Evolutionary conservation across 106 monocot genomes (phyloP), one percentile per base, ranked within the genome.

Genomic region (Dioscorea dumetorum): DNA sequence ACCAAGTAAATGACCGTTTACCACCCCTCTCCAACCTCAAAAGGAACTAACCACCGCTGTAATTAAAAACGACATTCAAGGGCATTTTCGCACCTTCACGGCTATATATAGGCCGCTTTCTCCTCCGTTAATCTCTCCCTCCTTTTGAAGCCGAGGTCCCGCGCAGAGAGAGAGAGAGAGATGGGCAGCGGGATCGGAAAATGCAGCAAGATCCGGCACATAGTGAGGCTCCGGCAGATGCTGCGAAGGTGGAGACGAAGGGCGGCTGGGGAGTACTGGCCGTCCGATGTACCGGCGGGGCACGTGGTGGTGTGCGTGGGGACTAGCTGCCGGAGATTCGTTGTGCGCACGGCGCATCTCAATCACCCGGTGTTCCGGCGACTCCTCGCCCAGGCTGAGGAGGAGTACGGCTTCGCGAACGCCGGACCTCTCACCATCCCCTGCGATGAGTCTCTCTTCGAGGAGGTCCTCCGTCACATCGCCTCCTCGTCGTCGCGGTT

Each of bases 281-380:
- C 66, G 58, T 0, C 74, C 1, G 79, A 82, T 62, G 89, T 90
- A 6, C 89, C 89, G 41, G 72, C 77, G 0, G 89, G 89, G 9
- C 82, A 85, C 75, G 77, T 90, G 18, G 89, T 82, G 18, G 80
- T 90, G 50, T 80, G 75, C 59, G 89, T 90, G 18, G 85, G 85
- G 24, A 66, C 49, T 21, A 33, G 52, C 31, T 56, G 52, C 7
- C 73, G 79, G 58, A 60, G 89, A 63, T 90, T 80, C 72, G 78
- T 90, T 23, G 77, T 90, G 20, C 77, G 82, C 10, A 54, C 85
- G 48, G 62, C 72, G 56, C 74, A 85, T 76, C 85, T 90, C 11
- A 83, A 85, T 80, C 89, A 90, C 72, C 89, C 89, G 12, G 63
- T 69, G 22, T 90, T 90, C 82, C 64, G 75, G 50, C 60, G 76